These are phyloP conservation scores for Pythium aphanidermatum DNA, from an alignment of 352 stramenopile species.

Conservation along the genomic window DNA sequence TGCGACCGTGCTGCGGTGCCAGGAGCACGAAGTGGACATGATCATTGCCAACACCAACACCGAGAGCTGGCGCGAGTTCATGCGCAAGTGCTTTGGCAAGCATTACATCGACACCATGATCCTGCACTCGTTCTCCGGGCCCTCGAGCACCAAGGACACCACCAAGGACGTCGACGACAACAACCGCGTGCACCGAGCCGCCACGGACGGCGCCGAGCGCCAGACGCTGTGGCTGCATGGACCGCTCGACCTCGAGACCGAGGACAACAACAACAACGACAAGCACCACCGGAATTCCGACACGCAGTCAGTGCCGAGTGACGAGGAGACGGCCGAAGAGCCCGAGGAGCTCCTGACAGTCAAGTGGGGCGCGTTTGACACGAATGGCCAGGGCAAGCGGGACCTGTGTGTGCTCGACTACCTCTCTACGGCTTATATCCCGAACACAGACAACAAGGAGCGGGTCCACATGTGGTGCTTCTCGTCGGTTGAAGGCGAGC, in stretches of 20 bases:
- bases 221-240: constrained; percentile 9
- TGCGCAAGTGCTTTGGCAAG: constrained; percentile 69
- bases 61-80: constrained; percentile 69
- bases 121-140: constrained; percentile 43
- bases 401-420: constrained; percentile 77
- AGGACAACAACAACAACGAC: neutral
- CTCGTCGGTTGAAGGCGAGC: constrained; percentile 61
- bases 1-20: constrained; percentile 62
- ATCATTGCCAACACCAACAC: constrained; percentile 64
- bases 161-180: constrained; percentile 10
- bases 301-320: constrained; percentile 11
- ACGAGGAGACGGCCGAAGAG: constrained; percentile 22
- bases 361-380: constrained; percentile 75
- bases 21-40: constrained; percentile 70
- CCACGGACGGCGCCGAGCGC: constrained; percentile 12
- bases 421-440: constrained; percentile 52
- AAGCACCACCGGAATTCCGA: constrained; percentile 6
- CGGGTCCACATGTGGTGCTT: constrained; percentile 72
- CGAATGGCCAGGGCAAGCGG: constrained; percentile 41
- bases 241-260: neutral
- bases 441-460: constrained; percentile 47
- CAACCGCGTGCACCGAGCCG: constrained; percentile 16
- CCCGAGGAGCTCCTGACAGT: constrained; percentile 56
- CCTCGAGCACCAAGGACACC: neutral
- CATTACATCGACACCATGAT: constrained; percentile 75